Evolutionary conservation across 169 alveolate species (phyloP).

Genomic region (Eimeria nieschulzi): DNA sequence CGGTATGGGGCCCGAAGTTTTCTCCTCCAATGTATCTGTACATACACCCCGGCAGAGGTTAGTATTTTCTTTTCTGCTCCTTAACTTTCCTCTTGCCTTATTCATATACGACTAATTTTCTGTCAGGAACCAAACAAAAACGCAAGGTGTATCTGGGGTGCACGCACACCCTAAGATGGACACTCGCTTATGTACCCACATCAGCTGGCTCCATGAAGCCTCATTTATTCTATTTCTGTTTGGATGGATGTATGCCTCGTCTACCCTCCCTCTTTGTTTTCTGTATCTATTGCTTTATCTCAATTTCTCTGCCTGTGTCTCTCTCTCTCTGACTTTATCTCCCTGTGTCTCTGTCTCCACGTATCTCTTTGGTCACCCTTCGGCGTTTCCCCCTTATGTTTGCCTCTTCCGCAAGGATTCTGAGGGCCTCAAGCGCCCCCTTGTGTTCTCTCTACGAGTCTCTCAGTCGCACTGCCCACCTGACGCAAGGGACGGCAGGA

Average conservation of each 20-base stretch:
- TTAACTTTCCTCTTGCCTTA: background rate
- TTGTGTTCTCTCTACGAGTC: too few relatives aligned
- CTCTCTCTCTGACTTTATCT: background rate
- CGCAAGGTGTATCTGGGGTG: background rate
- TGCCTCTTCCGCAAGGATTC: background rate
- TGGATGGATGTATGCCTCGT: background rate
- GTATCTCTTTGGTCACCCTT: too few relatives aligned
- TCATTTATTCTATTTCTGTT: too few relatives aligned
- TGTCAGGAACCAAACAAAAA: background rate
- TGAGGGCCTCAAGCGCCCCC: too few relatives aligned
- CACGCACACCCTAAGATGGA: background rate
- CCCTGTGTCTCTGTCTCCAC: background rate
- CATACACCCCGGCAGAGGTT: background rate
- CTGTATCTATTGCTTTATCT: too few relatives aligned
- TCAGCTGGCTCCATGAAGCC: background rate
- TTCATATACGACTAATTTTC: background rate
- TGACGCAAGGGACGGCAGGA: too few relatives aligned
- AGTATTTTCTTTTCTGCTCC: background rate
- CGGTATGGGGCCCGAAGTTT: conserved; percentile 84
- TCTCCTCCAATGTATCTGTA: conserved; percentile 81
- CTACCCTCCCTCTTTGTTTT: too few relatives aligned
- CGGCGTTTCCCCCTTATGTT: too few relatives aligned
- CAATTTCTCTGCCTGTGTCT: background rate
- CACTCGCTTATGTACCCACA: background rate
- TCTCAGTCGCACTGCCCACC: too few relatives aligned